Percentiles rank a stretch among this genome's conserved stretches.
phyloP scores from a whole-genome alignment of 352 stramenopile species.

The Phytophthora pistaciae region DNA sequence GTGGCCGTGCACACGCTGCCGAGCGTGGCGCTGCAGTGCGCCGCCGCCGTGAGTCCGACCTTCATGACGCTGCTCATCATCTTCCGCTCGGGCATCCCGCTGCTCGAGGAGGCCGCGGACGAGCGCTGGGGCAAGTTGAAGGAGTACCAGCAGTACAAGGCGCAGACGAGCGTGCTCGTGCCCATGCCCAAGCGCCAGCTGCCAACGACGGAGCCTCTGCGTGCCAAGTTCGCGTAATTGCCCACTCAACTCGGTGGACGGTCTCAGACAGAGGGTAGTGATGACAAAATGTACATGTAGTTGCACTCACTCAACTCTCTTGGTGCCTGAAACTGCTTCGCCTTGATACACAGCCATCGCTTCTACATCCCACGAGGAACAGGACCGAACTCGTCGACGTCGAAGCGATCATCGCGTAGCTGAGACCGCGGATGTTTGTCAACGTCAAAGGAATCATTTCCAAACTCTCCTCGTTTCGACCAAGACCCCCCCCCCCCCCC shows the following conservation, averaged over 20 bases:
- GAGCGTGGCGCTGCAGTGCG: constrained; percentile 46
- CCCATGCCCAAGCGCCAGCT: constrained; percentile 28
- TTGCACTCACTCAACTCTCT: background rate
- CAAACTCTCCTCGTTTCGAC: background rate
- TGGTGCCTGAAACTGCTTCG: background rate
- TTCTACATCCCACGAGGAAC: constrained; percentile 1
- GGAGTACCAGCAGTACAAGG: constrained; percentile 82
- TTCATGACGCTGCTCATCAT: constrained; percentile 77
- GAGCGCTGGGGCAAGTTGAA: constrained; percentile 68
- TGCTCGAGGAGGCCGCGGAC: constrained; percentile 78
- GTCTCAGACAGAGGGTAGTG: background rate
- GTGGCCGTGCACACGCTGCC: constrained; percentile 53
- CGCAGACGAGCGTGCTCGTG: constrained; percentile 67
- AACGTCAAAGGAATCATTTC: constrained; percentile 5
- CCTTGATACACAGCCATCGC: no score
- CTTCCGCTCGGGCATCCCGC: constrained; percentile 70
- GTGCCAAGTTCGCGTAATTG: constrained; percentile 5
- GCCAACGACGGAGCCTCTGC: background rate
- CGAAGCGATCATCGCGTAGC: no score
- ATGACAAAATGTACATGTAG: constrained; percentile 1
- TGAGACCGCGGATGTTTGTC: constrained; percentile 8
- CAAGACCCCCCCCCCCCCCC: background rate
- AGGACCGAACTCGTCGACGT: no score
- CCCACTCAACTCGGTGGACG: background rate
- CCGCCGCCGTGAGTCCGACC: constrained; percentile 57